phyloP scores from a whole-genome alignment of 768 basidiomycete species.

The Auriscalpium vulgare region DNA sequence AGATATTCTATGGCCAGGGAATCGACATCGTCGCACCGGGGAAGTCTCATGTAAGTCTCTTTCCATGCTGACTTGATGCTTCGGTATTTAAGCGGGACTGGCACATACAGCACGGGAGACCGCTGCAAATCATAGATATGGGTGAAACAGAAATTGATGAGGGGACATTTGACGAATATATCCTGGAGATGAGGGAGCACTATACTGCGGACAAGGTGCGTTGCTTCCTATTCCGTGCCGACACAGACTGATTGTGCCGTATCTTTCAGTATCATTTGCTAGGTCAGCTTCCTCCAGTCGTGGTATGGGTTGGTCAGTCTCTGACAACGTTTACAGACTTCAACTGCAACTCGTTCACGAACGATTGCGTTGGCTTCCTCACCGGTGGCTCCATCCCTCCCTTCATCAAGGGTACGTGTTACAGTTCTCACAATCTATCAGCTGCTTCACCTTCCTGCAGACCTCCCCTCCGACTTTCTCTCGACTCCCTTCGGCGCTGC shows the following conservation, averaged over 20 bases:
- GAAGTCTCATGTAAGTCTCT: slow-evolving; percentile 62
- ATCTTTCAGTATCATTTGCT: slow-evolving; percentile 71
- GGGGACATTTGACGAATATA: slow-evolving; percentile 79
- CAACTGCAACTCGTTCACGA: slow-evolving; percentile 94
- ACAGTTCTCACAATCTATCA: not conserved
- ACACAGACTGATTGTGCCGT: not conserved
- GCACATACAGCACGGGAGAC: slow-evolving; percentile 57
- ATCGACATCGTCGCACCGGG: slow-evolving; percentile 69
- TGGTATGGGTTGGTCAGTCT: not conserved
- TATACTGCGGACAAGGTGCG: slow-evolving; percentile 88
- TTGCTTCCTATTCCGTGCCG: not conserved
- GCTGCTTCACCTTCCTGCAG: slow-evolving; percentile 26
- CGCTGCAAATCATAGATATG: slow-evolving; percentile 62
- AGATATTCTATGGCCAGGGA: slow-evolving; percentile 88
- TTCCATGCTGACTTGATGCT: not conserved
- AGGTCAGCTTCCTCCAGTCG: slow-evolving; percentile 35
- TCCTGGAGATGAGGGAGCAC: slow-evolving; percentile 62
- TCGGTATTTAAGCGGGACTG: too few relatives aligned
- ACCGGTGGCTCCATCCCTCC: slow-evolving; percentile 76
- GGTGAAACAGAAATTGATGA: slow-evolving; percentile 78
- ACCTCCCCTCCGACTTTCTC: slow-evolving; percentile 75
- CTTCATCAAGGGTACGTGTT: slow-evolving; percentile 65
- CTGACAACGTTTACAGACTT: slow-evolving; percentile 47
- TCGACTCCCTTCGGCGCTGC: slow-evolving; percentile 84
- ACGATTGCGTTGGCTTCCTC: slow-evolving; percentile 79